Conservation (phyloP, 805 yeast species). For the Zygosaccharomyces bailii region DNA sequence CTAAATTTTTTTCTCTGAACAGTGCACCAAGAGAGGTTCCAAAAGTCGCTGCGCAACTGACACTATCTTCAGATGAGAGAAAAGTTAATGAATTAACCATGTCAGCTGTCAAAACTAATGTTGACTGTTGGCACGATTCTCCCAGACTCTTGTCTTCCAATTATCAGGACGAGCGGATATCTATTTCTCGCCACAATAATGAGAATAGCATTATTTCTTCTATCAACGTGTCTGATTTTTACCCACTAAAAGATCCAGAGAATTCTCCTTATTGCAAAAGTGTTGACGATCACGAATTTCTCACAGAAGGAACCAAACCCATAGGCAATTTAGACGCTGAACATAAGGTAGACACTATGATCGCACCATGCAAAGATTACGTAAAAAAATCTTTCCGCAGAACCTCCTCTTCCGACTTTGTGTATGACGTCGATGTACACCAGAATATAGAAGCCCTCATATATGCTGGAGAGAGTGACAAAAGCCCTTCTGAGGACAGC, state of each 20-base stretch:
- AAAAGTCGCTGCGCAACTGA: background rate
- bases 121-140: background rate
- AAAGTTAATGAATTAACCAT: no score
- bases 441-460: background rate
- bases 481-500: background rate
- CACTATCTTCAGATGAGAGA: no score
- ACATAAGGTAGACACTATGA: constrained; percentile 1
- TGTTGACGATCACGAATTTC: background rate
- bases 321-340: background rate
- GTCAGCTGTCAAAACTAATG: background rate
- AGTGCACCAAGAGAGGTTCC: background rate
- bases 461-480: background rate
- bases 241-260: background rate
- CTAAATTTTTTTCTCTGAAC: constrained; percentile 2
- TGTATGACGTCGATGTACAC: background rate
- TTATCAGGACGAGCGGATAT: background rate
- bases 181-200: constrained; percentile 1
- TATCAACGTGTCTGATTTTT: background rate
- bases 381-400: background rate
- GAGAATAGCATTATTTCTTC: background rate
- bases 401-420: constrained; percentile 2
- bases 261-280: background rate
- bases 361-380: background rate
- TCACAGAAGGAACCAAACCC: background rate
- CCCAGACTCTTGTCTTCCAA: background rate